Evolutionary conservation across 805 yeast genomes (phyloP), one percentile per base, ranked within the genome.

Genomic region (Tetrapisispora pingtungensis): DNA sequence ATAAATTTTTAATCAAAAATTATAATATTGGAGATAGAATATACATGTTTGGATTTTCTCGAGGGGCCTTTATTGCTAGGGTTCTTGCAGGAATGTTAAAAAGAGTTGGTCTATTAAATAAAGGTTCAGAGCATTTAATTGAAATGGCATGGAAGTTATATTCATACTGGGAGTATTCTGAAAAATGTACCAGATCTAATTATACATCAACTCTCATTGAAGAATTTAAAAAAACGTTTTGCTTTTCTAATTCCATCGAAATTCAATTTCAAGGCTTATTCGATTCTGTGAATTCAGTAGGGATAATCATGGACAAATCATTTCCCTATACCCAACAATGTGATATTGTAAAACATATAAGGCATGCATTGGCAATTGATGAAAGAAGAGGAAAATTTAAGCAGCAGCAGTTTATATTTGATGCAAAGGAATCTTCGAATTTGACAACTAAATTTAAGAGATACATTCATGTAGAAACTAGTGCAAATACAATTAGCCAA

Each of bases 211-310:
- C 77, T 1, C 61, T 76, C 32, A 71, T 75, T 2, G 70, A 65
- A 26, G 81, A 77, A 49, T 81, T 79, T 56, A 72, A 68, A 47
- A 65, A 62, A 39, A 75, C 80, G 0, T 81, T 80, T 54, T 71
- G 77, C 13, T 59, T 77, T 40, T 52, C 65, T 4, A 58, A 63
- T 5, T 52, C 59, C 2, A 72, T 77, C 3, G 54, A 53, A 8
- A 68, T 81, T 40, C 71, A 73, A 49, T 78, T 79, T 47, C 73
- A 80, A 71, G 87, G 87, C 0, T 58, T 81, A 17, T 81, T 81
- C 72, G 88, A 81, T 60, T 75, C 84, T 0, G 78, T 80, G 17
- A 79, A 78, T 54, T 78, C 85, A 1, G 79, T 80, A 18, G 87
- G 87, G 0, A 52, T 79, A 10, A 45, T 80, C 4, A 64, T 77